Conservation (phyloP, 257 asterid genomes). For the Fraxinus cuspidata region DNA sequence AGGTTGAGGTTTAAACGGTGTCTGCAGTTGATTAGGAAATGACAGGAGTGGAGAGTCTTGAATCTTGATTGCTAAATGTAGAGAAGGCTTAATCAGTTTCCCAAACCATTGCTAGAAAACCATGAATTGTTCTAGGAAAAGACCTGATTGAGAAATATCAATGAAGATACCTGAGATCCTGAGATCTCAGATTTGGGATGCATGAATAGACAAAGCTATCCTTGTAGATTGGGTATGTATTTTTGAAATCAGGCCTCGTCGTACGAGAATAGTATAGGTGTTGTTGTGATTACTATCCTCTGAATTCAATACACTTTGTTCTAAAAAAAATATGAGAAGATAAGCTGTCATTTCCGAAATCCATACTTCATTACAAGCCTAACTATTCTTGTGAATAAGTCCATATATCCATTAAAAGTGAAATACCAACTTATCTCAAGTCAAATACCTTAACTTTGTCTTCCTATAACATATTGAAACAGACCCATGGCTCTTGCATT, state of each 20-base stretch:
- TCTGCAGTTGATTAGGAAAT: neutral
- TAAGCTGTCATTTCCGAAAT: neutral
- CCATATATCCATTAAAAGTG: neutral
- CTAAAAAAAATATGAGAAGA: neutral
- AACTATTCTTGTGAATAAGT: neutral
- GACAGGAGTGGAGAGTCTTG: neutral
- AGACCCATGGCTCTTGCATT: neutral
- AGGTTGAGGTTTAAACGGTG: constrained; percentile 6
- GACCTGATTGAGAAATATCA: neutral
- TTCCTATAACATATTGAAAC: neutral
- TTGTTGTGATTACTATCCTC: neutral
- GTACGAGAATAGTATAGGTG: neutral
- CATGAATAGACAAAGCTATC: neutral
- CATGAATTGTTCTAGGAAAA: neutral
- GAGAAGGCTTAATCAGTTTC: neutral
- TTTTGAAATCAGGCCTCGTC: neutral
- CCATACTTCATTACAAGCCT: neutral
- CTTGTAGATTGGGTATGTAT: neutral
- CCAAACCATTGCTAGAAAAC: neutral
- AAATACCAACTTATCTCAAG: neutral
- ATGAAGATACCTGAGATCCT: neutral
- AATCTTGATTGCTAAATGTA: neutral
- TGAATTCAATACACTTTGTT: neutral
- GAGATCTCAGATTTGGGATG: neutral
- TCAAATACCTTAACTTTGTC: neutral